phyloP scores from a whole-genome alignment of 164 flowering plant species.

The Aristolochia contorta region DNA sequence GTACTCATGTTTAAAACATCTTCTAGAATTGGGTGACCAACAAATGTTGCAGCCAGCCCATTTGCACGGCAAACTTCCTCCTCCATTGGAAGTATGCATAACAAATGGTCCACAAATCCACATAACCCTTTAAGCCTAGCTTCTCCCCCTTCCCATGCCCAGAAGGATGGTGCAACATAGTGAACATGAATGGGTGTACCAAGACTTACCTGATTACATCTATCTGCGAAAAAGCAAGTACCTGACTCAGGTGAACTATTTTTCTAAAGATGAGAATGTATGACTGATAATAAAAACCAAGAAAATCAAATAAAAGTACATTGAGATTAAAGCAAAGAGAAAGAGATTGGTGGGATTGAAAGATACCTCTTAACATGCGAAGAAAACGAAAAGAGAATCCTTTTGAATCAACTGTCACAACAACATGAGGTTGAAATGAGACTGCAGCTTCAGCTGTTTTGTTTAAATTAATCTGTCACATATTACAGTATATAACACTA shows the following conservation, averaged over 20 bases:
- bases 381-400: constrained; percentile 89
- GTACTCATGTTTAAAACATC: constrained; percentile 45
- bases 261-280: no score
- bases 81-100: constrained; percentile 93
- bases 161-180: constrained; percentile 96
- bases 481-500: neutral
- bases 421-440: constrained; percentile 70
- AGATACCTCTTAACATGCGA: constrained; percentile 53
- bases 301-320: no score
- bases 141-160: constrained; percentile 99
- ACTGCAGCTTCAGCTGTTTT: constrained; percentile 63
- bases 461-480: constrained; percentile 52
- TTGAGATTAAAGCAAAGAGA: neutral
- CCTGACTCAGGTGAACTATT: constrained; percentile 11
- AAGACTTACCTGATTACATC: constrained; percentile 28
- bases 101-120: constrained; percentile 73
- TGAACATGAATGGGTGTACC: constrained; percentile 56
- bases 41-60: constrained; percentile 81
- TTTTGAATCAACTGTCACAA: constrained; percentile 85
- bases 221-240: constrained; percentile 69
- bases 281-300: no score
- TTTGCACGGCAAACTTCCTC: constrained; percentile 58
- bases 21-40: constrained; percentile 87
- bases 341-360: neutral
- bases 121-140: constrained; percentile 62